Evolutionary conservation across 768 basidiomycete species (phyloP).

Genomic region (Hydnum rufescens): DNA sequence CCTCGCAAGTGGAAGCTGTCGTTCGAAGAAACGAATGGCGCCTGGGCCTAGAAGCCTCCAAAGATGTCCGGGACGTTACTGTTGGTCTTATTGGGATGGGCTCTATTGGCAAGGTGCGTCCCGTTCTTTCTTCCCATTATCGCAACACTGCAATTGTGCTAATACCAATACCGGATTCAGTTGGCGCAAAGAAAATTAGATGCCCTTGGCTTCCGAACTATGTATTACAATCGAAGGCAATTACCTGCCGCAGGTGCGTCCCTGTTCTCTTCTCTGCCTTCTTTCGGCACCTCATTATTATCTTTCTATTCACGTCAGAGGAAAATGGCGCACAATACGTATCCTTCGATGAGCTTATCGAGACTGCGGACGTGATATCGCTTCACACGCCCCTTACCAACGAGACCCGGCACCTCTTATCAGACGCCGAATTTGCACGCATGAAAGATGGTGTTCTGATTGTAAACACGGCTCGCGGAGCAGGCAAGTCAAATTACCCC

Average conservation of each 20-base stretch:
- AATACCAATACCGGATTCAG: not conserved
- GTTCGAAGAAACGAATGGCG: conserved; percentile 12
- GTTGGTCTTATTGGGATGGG: conserved; percentile 22
- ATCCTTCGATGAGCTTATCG: conserved; percentile 16
- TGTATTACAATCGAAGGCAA: conserved; percentile 17
- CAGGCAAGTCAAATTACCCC: conserved; percentile 4
- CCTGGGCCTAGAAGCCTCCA: conserved; percentile 7
- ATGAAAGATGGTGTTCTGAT: conserved; percentile 18
- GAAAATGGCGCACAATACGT: conserved; percentile 13
- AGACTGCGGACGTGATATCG: conserved; percentile 13
- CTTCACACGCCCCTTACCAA: conserved; percentile 15
- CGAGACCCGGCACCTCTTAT: conserved; percentile 13
- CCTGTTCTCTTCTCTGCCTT: not conserved
- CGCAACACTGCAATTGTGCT: not conserved
- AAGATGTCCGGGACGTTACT: conserved; percentile 10
- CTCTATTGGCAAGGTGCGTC: conserved; percentile 17
- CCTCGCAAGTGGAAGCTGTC: conserved; percentile 11
- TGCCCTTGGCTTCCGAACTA: conserved; percentile 16
- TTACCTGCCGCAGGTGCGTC: conserved; percentile 11
- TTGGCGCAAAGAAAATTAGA: conserved; percentile 14
- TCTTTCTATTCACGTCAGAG: conserved; percentile 9
- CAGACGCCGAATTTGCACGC: conserved; percentile 12
- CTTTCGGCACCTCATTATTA: too few species aligned
- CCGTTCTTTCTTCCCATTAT: not conserved
- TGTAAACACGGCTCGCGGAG: conserved; percentile 17